Base-by-base conservation (phyloP, 352 stramenopile genomes). In the Phytophthora europaea region DNA sequence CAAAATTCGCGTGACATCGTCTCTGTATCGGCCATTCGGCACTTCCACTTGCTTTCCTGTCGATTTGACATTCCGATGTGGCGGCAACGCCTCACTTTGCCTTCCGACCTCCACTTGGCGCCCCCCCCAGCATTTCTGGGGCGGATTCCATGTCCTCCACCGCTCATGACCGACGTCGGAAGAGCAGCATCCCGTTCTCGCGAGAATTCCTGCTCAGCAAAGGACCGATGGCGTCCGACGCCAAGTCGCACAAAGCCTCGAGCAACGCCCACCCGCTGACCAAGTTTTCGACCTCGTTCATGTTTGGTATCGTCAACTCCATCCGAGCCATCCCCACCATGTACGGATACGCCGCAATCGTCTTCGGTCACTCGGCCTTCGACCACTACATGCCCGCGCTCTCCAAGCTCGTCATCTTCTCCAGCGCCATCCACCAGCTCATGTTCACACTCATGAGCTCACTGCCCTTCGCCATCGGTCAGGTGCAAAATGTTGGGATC, bases 401-500 rank as follows among this genome's bases (percentile, higher is more conserved):
- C 78, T 98, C 91, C 64, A 99, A 99, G 84, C 87, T 99, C 36
- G 97, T 98, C 23, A 81, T 99, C 33, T 91, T 99, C 51, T 99
- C 93, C 28, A 98, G 92, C 34, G 90, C 97, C 15, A 79, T 99
- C n/a, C 98, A 99, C 80, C 97, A 95, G 59, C 71, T 93, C 73
- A 91, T 94, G 77, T 94, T 93, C 76, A 94, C 88, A 1, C 43
- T 89, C 6, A 85, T 98, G 59, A 98, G 88, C 53, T 93, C 91
- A 31, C 76, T 99, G 48, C 91, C 94, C 0, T 99, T 99, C 79
- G 97, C 98, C 10, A 98, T 99, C 33, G 98, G 97, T 4, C 97
- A 98, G 73, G 97, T 99, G 0, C 98, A 99, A 79, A 96, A 99
- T 78, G 97, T 97, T 7, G 98, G 98, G 1, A 87, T 99, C 7